phyloP scores from a whole-genome alignment of 306 rosid genomes.

The Hippophae gyantsensis region DNA sequence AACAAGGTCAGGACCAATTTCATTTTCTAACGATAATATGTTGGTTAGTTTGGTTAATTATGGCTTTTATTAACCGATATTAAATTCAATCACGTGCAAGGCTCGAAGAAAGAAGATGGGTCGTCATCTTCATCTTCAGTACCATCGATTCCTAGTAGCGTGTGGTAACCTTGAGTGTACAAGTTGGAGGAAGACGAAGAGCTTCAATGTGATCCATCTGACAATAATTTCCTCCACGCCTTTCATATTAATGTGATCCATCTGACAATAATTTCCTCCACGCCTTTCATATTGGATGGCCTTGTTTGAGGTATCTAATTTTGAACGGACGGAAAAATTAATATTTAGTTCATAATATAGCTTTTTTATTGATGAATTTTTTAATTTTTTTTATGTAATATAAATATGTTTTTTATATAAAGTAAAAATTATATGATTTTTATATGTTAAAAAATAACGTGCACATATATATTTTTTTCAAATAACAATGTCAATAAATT shows the following conservation, averaged over 20 bases:
- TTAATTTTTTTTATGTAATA: too few relatives aligned
- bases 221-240: slow-evolving; percentile 81
- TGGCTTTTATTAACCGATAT: neutral
- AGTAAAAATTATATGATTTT: too few relatives aligned
- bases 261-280: too few relatives aligned
- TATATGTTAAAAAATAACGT: too few relatives aligned
- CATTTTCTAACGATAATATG: neutral
- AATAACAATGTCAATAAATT: too few relatives aligned
- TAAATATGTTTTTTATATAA: too few relatives aligned
- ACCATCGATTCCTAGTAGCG: slow-evolving; percentile 60
- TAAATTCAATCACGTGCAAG: slow-evolving; percentile 20
- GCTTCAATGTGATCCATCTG: slow-evolving; percentile 90
- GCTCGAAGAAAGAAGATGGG: slow-evolving; percentile 45
- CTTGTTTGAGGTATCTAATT: slow-evolving; percentile 93
- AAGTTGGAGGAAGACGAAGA: slow-evolving; percentile 91
- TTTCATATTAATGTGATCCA: slow-evolving; percentile 63
- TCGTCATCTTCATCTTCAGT: slow-evolving; percentile 49
- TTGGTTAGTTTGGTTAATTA: neutral
- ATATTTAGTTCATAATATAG: too few relatives aligned
- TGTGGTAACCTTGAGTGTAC: slow-evolving; percentile 95
- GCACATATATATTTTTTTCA: too few relatives aligned
- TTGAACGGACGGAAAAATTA: too few relatives aligned
- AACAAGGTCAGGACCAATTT: slow-evolving; percentile 41
- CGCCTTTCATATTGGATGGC: too few relatives aligned
- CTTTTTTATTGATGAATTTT: too few relatives aligned